Evolutionary conservation across 139 green algal genomes (phyloP).

Genomic region (Chlorella sp.): DNA sequence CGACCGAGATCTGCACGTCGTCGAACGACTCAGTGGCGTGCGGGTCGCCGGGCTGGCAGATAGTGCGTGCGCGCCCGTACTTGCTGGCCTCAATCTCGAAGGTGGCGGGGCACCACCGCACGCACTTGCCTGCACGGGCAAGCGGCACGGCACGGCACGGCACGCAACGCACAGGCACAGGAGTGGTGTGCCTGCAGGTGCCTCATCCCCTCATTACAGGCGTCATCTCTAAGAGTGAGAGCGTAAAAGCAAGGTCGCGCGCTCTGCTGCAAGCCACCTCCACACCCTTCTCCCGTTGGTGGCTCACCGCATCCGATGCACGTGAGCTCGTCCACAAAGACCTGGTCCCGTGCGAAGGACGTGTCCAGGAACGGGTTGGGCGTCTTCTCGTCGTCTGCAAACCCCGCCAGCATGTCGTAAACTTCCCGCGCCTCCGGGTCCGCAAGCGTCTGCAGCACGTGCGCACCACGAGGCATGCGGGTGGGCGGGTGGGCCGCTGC

Average conservation of each 20-base stretch:
- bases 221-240: no score
- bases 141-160: no score
- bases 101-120: conserved; percentile 20
- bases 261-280: no score
- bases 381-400: background rate
- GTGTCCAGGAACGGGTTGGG: conserved; percentile 47
- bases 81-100: conserved; percentile 39
- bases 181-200: no score
- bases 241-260: no score
- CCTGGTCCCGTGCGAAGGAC: conserved; percentile 33
- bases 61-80: conserved; percentile 44
- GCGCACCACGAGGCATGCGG: background rate
- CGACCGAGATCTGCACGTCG: conserved; percentile 35
- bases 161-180: conserved; percentile 34
- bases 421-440: conserved; percentile 30
- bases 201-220: no score
- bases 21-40: no score
- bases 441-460: conserved; percentile 27
- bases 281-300: no score
- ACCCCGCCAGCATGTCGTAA: conserved; percentile 44
- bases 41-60: conserved; percentile 15
- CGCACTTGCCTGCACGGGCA: conserved; percentile 50
- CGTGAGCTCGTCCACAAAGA: conserved; percentile 51
- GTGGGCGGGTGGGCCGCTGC: no score
- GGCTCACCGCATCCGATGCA: no score